Percentiles rank a stretch among this genome's conserved stretches.
phyloP scores from a whole-genome alignment of 1,139 yeast species.

The Pichia sp. region DNA sequence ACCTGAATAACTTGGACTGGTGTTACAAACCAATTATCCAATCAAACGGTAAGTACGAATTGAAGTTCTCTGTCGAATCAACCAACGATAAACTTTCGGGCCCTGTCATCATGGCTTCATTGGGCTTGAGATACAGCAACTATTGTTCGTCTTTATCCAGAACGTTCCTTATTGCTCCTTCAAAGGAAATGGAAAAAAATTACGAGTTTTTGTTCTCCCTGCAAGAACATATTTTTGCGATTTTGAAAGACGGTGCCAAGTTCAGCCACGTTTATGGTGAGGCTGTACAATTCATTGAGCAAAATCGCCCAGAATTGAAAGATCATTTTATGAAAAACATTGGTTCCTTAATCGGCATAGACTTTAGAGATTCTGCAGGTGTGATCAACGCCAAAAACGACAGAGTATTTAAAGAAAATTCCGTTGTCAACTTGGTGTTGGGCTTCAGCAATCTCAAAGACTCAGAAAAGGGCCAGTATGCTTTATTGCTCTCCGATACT shows the following conservation, averaged over 20 bases:
- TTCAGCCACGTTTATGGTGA: constrained; percentile 66
- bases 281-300: constrained; percentile 54
- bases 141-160: constrained; percentile 88
- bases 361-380: constrained; percentile 77
- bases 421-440: constrained; percentile 69
- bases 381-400: constrained; percentile 72
- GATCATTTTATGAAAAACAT: constrained; percentile 69
- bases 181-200: constrained; percentile 70
- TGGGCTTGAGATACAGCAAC: constrained; percentile 83
- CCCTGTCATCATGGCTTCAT: constrained; percentile 77
- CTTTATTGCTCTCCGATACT: constrained; percentile 80
- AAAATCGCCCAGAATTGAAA: constrained; percentile 60
- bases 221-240: constrained; percentile 55
- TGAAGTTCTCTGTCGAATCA: constrained; percentile 81
- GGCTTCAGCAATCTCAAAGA: constrained; percentile 67
- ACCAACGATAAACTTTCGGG: constrained; percentile 64
- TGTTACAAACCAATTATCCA: constrained; percentile 90
- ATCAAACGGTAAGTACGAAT: constrained; percentile 81
- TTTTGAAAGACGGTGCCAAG: constrained; percentile 63
- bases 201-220: constrained; percentile 72
- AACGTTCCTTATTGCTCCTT: constrained; percentile 87
- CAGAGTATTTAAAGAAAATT: constrained; percentile 63
- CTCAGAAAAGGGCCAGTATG: constrained; percentile 53
- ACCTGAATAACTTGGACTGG: constrained; percentile 82
- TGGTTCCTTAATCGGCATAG: constrained; percentile 90